Evolutionary conservation across 2,329 filamentous ascomycete species (phyloP).

Genomic region (Cordyceps farinosa): DNA sequence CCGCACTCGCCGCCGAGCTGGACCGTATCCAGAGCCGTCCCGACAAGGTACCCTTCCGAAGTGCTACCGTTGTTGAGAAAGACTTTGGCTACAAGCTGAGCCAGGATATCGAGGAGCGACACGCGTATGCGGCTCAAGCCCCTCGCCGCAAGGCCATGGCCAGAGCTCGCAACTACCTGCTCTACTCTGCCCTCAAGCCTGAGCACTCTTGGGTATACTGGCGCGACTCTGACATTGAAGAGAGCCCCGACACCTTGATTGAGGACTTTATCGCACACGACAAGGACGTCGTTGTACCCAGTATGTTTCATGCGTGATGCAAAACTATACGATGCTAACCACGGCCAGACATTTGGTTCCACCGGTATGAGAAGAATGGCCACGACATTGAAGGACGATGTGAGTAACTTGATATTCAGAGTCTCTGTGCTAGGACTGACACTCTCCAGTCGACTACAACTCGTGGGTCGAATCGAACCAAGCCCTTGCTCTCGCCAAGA

Average conservation of each 20-base stretch:
- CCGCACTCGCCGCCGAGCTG: slow-evolving; percentile 79
- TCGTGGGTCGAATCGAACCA: slow-evolving; percentile 96
- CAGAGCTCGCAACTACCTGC: slow-evolving; percentile 84
- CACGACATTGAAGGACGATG: slow-evolving; percentile 92
- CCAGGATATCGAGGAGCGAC: slow-evolving; percentile 77
- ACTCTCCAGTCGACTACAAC: slow-evolving; percentile 82
- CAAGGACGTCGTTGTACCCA: slow-evolving; percentile 88
- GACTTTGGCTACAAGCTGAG: slow-evolving; percentile 76
- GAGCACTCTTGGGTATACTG: slow-evolving; percentile 99
- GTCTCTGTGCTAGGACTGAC: slow-evolving; percentile 19
- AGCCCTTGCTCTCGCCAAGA: slow-evolving; percentile 68
- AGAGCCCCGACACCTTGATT: slow-evolving; percentile 81
- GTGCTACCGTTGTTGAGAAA: slow-evolving; percentile 82
- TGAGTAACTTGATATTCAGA: slow-evolving; percentile 43
- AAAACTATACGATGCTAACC: slow-evolving; percentile 25
- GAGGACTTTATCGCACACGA: slow-evolving; percentile 96
- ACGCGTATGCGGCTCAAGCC: slow-evolving; percentile 82
- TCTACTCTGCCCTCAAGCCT: slow-evolving; percentile 78
- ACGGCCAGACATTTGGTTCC: slow-evolving; percentile 86
- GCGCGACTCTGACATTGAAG: slow-evolving; percentile 94
- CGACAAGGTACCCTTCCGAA: slow-evolving; percentile 80
- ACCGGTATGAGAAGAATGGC: slow-evolving; percentile 72
- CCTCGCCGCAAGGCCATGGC: slow-evolving; percentile 89
- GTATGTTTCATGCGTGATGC: slow-evolving; percentile 51
- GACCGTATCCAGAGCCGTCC: slow-evolving; percentile 80